Conservation (phyloP, 169 alveolate genomes). For the Toxoplasma gondii region DNA sequence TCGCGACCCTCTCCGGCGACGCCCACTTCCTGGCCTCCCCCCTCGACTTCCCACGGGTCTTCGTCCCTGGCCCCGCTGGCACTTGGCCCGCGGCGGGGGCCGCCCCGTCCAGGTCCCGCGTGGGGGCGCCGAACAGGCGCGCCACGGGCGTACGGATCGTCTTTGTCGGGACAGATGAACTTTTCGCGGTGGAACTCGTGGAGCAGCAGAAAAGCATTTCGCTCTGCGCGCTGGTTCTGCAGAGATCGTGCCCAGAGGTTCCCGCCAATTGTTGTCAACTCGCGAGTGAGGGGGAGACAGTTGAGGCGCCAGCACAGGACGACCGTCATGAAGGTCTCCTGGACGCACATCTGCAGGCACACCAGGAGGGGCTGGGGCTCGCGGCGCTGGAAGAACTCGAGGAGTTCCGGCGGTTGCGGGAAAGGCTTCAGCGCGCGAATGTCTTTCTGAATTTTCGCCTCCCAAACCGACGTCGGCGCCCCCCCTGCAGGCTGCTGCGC, state of each 20-base stretch:
- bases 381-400: background rate
- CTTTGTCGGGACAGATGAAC: constrained; percentile 58
- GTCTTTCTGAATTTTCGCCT: background rate
- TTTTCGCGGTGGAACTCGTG: constrained; percentile 91
- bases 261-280: constrained; percentile 96
- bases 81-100: background rate
- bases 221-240: constrained; percentile 89
- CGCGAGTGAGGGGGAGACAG: constrained; percentile 94
- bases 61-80: background rate
- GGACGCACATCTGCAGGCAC: constrained; percentile 28
- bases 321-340: constrained; percentile 43
- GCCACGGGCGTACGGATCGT: background rate
- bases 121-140: background rate
- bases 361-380: constrained; percentile 41
- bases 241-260: constrained; percentile 93
- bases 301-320: constrained; percentile 67
- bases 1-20: background rate
- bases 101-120: background rate
- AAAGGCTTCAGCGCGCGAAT: background rate
- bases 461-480: background rate
- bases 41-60: background rate
- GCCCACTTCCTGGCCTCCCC: background rate
- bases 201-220: constrained; percentile 94
- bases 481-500: too few relatives aligned
- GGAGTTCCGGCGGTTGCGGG: constrained; percentile 37